Evolutionary conservation across 306 rosid species (phyloP).

Genomic region (Rosa chinensis): DNA sequence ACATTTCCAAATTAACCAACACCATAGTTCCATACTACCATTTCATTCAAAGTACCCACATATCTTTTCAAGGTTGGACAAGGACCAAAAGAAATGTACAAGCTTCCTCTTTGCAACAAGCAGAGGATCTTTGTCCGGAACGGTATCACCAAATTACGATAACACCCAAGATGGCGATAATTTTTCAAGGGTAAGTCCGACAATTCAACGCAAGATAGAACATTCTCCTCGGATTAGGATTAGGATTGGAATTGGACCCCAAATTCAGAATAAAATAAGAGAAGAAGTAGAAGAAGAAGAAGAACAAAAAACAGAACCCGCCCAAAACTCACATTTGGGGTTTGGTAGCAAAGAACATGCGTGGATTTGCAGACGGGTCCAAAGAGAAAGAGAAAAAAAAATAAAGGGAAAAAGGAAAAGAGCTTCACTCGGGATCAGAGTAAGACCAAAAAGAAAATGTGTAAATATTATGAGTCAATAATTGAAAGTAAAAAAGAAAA

Average conservation of each 20-base stretch:
- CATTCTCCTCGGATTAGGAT: background rate
- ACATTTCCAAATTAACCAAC: constrained; percentile 14
- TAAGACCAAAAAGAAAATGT: constrained; percentile 43
- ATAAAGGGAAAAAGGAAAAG: constrained; percentile 39
- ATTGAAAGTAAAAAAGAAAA: constrained; percentile 45
- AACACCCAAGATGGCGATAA: background rate
- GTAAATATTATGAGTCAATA: constrained; percentile 40
- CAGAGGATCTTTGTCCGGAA: constrained; percentile 12
- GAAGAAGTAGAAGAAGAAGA: background rate
- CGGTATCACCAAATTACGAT: constrained; percentile 6
- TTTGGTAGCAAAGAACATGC: background rate
- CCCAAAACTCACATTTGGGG: constrained; percentile 1
- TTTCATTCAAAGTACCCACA: background rate
- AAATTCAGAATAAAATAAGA: background rate
- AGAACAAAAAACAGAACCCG: background rate
- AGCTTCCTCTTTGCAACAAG: constrained; percentile 18
- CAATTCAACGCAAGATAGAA: constrained; percentile 9
- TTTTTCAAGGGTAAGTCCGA: constrained; percentile 9
- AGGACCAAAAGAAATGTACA: background rate
- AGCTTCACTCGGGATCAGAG: constrained; percentile 76
- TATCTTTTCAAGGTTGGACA: background rate
- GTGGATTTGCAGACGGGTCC: constrained; percentile 41
- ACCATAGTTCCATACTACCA: background rate
- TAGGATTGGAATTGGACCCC: background rate
- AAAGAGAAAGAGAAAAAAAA: constrained; percentile 46